These are phyloP conservation scores for Murraya koenigii DNA, from an alignment of 345 rosid genomes.

Conservation along the genomic window DNA sequence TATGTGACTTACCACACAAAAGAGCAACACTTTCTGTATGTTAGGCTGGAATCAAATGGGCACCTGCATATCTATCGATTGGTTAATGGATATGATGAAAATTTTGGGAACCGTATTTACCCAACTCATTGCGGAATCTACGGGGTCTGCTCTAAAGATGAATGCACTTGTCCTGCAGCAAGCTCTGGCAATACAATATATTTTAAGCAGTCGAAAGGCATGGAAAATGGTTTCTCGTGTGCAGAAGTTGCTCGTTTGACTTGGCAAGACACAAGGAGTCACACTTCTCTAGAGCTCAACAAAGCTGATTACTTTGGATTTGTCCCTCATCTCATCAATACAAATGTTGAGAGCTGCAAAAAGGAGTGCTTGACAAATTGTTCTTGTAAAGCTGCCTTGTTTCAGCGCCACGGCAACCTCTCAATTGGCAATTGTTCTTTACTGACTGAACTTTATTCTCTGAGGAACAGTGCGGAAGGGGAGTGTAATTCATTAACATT, in stretches of 20 bases:
- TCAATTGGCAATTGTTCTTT: slow-evolving; percentile 18
- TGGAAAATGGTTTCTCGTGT: neutral
- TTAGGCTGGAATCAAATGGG: slow-evolving; percentile 18
- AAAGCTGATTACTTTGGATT: slow-evolving; percentile 13
- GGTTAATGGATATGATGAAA: neutral
- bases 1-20: neutral
- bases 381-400: slow-evolving; percentile 26
- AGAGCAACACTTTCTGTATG: neutral
- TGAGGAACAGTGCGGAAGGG: neutral
- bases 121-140: no score
- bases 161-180: slow-evolving; percentile 5
- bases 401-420: neutral
- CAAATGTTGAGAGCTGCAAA: slow-evolving; percentile 12
- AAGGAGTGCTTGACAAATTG: slow-evolving; percentile 22
- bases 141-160: neutral
- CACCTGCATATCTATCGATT: neutral
- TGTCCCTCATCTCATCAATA: neutral
- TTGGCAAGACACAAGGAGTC: slow-evolving; percentile 9
- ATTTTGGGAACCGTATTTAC: no score
- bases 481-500: neutral
- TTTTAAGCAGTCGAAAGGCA: neutral
- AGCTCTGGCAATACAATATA: neutral
- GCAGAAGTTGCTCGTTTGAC: neutral
- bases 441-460: slow-evolving; percentile 7
- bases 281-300: neutral